Conservation (phyloP, 2,329 filamentous ascomycete species). For the Biscogniauxia sp. region DNA sequence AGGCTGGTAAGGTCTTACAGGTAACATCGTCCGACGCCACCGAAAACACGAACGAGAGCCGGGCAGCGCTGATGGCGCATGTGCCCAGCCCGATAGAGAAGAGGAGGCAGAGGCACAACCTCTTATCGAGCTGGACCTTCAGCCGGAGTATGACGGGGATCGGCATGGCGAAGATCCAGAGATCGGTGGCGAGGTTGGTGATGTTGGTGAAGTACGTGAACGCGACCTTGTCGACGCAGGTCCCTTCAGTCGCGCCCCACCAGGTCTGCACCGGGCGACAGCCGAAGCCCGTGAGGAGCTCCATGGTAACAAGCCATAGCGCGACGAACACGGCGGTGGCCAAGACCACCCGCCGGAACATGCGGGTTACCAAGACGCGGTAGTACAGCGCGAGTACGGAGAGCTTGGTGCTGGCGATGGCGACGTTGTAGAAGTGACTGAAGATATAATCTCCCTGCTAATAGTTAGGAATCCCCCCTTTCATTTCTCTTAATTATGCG, state of each 20-base stretch:
- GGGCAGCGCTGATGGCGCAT: slow-evolving; percentile 26
- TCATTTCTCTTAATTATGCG: not conserved
- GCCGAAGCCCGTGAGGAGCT: slow-evolving; percentile 23
- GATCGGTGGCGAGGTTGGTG: slow-evolving; percentile 25
- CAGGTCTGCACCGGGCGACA: slow-evolving; percentile 27
- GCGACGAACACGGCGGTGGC: slow-evolving; percentile 17
- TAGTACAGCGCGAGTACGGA: slow-evolving; percentile 29
- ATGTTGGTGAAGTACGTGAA: slow-evolving; percentile 29
- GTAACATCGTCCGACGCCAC: slow-evolving; percentile 23
- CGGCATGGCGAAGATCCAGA: slow-evolving; percentile 30
- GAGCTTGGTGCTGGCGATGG: slow-evolving; percentile 29
- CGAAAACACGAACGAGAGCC: slow-evolving; percentile 24
- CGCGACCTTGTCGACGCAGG: slow-evolving; percentile 23
- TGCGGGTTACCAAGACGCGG: slow-evolving; percentile 21
- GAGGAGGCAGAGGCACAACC: slow-evolving; percentile 22
- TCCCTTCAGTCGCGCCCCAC: slow-evolving; percentile 22
- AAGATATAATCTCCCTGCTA: slow-evolving; percentile 29
- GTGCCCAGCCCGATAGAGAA: slow-evolving; percentile 27
- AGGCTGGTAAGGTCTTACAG: slow-evolving; percentile 15
- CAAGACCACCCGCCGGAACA: slow-evolving; percentile 15
- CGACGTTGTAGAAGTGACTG: slow-evolving; percentile 28
- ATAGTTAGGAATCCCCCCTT: slow-evolving; percentile 8
- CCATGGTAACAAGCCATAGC: slow-evolving; percentile 26
- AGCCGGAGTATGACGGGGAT: slow-evolving; percentile 25
- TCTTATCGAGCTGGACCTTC: slow-evolving; percentile 18